Evolutionary conservation across 805 yeast species (phyloP).

Genomic region (Diddensiella caesifluorescens): DNA sequence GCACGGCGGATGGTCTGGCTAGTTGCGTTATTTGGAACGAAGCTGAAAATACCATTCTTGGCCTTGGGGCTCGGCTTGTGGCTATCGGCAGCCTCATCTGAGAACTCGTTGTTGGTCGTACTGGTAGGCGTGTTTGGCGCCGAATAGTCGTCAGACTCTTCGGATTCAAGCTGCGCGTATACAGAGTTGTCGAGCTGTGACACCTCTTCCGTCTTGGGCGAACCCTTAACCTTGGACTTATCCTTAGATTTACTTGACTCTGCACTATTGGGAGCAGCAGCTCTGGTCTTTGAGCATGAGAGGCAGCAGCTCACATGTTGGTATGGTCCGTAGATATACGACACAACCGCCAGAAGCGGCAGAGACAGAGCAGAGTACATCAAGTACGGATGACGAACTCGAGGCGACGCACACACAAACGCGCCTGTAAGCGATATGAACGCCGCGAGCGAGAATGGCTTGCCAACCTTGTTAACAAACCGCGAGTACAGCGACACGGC

Average conservation of each 20-base stretch:
- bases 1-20: too few relatives aligned
- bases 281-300: background rate
- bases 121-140: slow-evolving; percentile 7
- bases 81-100: background rate
- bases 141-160: slow-evolving; percentile 1
- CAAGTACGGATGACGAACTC: slow-evolving; percentile 33
- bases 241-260: background rate
- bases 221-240: background rate
- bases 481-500: slow-evolving; percentile 1
- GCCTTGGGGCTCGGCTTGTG: too few relatives aligned
- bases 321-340: slow-evolving; percentile 7
- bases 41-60: too few relatives aligned
- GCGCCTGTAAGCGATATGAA: slow-evolving; percentile 25
- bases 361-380: slow-evolving; percentile 31
- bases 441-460: slow-evolving; percentile 23
- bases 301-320: background rate
- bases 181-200: slow-evolving; percentile 19
- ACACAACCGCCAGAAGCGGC: slow-evolving; percentile 18
- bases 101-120: background rate
- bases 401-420: slow-evolving; percentile 24
- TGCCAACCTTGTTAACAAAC: slow-evolving; percentile 8
- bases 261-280: background rate
- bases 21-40: too few relatives aligned
- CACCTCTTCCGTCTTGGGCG: slow-evolving; percentile 11
- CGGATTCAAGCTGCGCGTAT: slow-evolving; percentile 14